Conservation (phyloP, 2,329 filamentous ascomycete species). For the Neocucurbitaria cava region DNA sequence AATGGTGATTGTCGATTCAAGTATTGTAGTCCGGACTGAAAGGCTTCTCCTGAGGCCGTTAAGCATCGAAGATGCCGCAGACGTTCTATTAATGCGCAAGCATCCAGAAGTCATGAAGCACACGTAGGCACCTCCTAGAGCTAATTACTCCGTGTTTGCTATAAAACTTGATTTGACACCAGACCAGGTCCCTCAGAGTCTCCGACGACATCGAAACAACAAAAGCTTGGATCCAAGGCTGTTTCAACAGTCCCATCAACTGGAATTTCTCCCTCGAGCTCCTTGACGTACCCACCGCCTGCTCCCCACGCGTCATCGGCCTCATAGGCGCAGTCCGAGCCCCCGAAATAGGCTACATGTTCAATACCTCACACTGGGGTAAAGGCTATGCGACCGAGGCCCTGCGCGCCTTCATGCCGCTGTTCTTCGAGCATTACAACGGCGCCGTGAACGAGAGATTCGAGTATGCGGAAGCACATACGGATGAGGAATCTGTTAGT, state of each 20-base stretch:
- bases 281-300: constrained; percentile 9
- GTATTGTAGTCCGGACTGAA: constrained; percentile 51
- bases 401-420: constrained; percentile 49
- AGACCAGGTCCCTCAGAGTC: constrained; percentile 56
- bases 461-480: constrained; percentile 53
- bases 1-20: constrained; percentile 46
- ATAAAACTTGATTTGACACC: constrained; percentile 8
- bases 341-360: constrained; percentile 54
- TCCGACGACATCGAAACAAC: constrained; percentile 55
- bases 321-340: constrained; percentile 51
- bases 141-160: background rate
- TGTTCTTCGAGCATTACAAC: constrained; percentile 49
- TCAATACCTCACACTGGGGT: constrained; percentile 49
- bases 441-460: background rate
- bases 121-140: constrained; percentile 51
- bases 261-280: constrained; percentile 67
- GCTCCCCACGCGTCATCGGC: constrained; percentile 47
- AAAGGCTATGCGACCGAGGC: constrained; percentile 55
- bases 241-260: constrained; percentile 45
- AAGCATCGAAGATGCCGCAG: constrained; percentile 58
- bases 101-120: constrained; percentile 69
- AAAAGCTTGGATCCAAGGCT: constrained; percentile 50
- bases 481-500: constrained; percentile 57
- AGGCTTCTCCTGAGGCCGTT: constrained; percentile 64
- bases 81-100: constrained; percentile 61